Conservation (phyloP, 208 protist genomes). For the Herpetomonas muscarum region DNA sequence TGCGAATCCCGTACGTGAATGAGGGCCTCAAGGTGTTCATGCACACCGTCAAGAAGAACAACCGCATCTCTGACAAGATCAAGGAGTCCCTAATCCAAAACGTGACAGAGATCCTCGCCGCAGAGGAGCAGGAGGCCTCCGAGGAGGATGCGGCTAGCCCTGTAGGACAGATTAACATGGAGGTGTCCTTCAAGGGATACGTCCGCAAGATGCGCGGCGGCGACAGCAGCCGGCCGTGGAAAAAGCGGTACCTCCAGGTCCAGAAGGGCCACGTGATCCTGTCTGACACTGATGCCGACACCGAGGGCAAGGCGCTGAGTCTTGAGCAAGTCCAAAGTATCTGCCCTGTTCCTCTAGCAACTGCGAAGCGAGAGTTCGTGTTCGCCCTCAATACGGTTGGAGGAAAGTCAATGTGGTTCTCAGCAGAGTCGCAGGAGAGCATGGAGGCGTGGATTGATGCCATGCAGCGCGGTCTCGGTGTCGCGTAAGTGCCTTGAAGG, state of each 20-base stretch:
- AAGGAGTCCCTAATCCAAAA: conserved; percentile 60
- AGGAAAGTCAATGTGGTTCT: conserved; percentile 86
- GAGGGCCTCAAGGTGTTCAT: conserved; percentile 81
- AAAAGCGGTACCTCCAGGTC: conserved; percentile 65
- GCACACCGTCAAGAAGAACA: conserved; percentile 79
- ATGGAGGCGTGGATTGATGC: conserved; percentile 83
- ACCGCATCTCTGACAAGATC: conserved; percentile 48
- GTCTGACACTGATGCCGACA: conserved; percentile 63
- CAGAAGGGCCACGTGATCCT: conserved; percentile 70
- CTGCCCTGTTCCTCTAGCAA: conserved; percentile 58
- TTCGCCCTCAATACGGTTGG: conserved; percentile 78
- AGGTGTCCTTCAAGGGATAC: conserved; percentile 58
- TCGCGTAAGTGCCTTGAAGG: conserved; percentile 28
- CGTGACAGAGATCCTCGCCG: conserved; percentile 55
- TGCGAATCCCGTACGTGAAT: conserved; percentile 68
- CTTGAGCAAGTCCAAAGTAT: conserved; percentile 78
- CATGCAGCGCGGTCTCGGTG: conserved; percentile 65
- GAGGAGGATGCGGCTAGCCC: conserved; percentile 20
- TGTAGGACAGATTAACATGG: conserved; percentile 71
- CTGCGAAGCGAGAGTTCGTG: conserved; percentile 65
- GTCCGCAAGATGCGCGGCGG: conserved; percentile 71
- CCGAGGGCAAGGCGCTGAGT: conserved; percentile 70
- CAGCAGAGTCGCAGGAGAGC: conserved; percentile 52
- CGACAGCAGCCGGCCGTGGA: conserved; percentile 58
- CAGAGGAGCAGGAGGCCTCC: conserved; percentile 3